Conservation (phyloP, 495 filamentous ascomycete species). For the Glarea lozoyensis region DNA sequence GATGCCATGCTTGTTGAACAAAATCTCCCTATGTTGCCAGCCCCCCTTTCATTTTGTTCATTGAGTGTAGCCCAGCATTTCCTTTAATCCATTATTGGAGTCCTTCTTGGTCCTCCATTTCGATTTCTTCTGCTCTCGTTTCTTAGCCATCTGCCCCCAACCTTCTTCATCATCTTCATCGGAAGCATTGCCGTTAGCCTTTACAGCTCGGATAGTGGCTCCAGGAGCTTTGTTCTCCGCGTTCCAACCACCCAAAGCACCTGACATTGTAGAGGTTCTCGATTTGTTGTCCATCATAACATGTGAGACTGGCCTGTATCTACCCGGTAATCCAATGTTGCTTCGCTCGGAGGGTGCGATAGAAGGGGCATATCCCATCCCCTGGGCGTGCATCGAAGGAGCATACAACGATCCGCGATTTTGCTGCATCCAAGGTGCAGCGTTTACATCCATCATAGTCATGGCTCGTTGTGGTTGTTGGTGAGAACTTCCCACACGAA, state of each 20-base stretch:
- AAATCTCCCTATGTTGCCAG: not conserved
- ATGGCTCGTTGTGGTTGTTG: conserved; percentile 47
- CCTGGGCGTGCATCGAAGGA: conserved; percentile 31
- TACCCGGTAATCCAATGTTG: conserved; percentile 78
- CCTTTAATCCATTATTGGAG: conserved; percentile 15
- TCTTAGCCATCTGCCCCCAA: conserved; percentile 82
- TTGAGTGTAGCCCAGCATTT: conserved; percentile 14
- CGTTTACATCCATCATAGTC: conserved; percentile 71
- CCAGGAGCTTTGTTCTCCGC: conserved; percentile 31
- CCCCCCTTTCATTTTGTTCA: conserved; percentile 1
- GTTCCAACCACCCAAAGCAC: conserved; percentile 38
- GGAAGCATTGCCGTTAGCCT: conserved; percentile 33
- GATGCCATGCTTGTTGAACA: conserved; percentile 10
- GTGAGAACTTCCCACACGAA: conserved; percentile 10
- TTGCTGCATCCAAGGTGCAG: conserved; percentile 38
- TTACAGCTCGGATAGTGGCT: conserved; percentile 19
- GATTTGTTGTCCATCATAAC: conserved; percentile 26
- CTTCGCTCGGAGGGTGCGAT: conserved; percentile 93
- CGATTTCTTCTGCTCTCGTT: conserved; percentile 70
- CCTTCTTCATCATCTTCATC: conserved; percentile 76
- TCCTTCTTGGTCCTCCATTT: conserved; percentile 62
- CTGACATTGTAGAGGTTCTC: conserved; percentile 42
- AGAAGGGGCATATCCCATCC: conserved; percentile 43
- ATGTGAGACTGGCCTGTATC: conserved; percentile 87
- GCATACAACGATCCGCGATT: conserved; percentile 26